Evolutionary conservation across 2,329 filamentous ascomycete species (phyloP), one percentile per base, ranked within the genome.

Genomic region (Aspergillus fischeri): DNA sequence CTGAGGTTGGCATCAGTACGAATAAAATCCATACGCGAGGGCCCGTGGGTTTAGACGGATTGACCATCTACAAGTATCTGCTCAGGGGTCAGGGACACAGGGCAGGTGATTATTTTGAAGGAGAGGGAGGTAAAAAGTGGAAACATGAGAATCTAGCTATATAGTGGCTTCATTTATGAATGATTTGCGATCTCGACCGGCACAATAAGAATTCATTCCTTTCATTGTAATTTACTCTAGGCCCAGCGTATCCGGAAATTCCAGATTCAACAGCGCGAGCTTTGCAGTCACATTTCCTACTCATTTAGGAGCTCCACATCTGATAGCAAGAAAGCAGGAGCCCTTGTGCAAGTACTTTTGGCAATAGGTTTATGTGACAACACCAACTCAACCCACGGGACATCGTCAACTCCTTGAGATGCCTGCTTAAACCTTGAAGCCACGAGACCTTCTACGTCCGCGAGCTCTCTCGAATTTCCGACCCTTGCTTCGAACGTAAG

Each of bases 391-490:
- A 56, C 56, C 60, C 54, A 57, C 44, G 47, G 55, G 14, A 24
- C 44, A 47, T 14, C n/a, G 20, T 25, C 42, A 32, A 21, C 25
- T 25, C 11, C 53, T 57, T 45, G 57, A 48, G 57, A 60, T 53
- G 45, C 51, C 51, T 57, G 47, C 61, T 91, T 96, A 99, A 78
- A 99, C 94, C 92, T 99, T 99, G 92, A 99, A 99, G 86, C 95
- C 94, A 76, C 90, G 87, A 74, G 92, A 97, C 79, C 92, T 86
- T 89, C 94, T 95, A 83, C 94, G 92, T 81, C 94, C 95, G 94
- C 94, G 92, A 75, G 92, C 94, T 75, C 87, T 86, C 89, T 99
- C 95, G 85, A 99, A 99, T 86, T 99, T 99, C 83, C 94, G 90
- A 76, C 95, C 95, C 90, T 99, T 99, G 85, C 91, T 96, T 81